Conservation (phyloP, 345 rosid genomes). For the Melaleuca quinquenervia region DNA sequence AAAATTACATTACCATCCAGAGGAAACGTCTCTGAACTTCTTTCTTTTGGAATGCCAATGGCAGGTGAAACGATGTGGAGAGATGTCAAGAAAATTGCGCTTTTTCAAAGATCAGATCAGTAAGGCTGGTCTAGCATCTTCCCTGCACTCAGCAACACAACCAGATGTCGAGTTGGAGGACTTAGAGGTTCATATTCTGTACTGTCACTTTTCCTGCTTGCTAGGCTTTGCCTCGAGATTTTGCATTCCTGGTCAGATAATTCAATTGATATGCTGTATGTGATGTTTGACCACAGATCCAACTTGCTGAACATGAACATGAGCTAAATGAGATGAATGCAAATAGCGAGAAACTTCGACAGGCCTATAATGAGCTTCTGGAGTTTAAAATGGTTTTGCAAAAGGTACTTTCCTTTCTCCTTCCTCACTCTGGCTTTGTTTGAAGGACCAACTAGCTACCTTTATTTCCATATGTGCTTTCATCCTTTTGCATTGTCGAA, state of each 20-base stretch:
- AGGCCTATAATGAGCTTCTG: constrained; percentile 77
- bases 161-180: constrained; percentile 82
- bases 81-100: constrained; percentile 87
- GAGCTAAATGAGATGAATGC: constrained; percentile 90
- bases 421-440: not conserved
- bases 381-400: constrained; percentile 90
- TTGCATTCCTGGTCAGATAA: not conserved
- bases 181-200: constrained; percentile 49
- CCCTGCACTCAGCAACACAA: constrained; percentile 43
- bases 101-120: constrained; percentile 84
- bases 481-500: not conserved
- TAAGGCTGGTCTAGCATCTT: constrained; percentile 72
- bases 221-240: not conserved
- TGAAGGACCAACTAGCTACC: not conserved
- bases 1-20: not conserved
- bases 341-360: constrained; percentile 83
- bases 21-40: not conserved
- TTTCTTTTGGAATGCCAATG: not conserved
- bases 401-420: constrained; percentile 39
- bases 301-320: constrained; percentile 81
- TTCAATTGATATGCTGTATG: not conserved
- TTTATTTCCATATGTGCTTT: not conserved
- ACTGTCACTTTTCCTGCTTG: not conserved
- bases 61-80: constrained; percentile 93
- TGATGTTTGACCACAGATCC: constrained; percentile 30